phyloP scores from a whole-genome alignment of 2,329 filamentous ascomycete genomes.

The Nakataea oryzae region DNA sequence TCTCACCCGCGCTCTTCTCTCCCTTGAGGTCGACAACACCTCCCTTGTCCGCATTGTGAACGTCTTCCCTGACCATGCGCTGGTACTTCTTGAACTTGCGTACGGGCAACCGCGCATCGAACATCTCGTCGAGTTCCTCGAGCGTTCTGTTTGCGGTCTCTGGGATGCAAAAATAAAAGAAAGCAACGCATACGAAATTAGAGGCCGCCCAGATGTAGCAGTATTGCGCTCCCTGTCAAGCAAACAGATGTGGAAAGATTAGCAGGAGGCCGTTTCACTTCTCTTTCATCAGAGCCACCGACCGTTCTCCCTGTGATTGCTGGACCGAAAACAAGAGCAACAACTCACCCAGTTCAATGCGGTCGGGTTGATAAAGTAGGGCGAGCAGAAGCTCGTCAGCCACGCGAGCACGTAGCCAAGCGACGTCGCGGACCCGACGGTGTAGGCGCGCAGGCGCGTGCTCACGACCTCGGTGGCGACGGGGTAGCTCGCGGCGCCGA shows the following conservation, averaged over 20 bases:
- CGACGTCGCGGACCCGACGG: conserved; percentile 36
- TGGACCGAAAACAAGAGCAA: background rate
- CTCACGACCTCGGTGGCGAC: conserved; percentile 31
- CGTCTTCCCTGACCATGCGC: conserved; percentile 15
- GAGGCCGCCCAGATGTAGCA: conserved; percentile 30
- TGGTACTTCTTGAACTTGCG: conserved; percentile 17
- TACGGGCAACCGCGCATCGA: conserved; percentile 14
- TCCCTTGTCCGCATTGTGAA: conserved; percentile 12
- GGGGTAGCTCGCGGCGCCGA: conserved; percentile 28
- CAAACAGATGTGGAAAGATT: background rate
- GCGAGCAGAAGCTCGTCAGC: conserved; percentile 30
- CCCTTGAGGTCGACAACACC: background rate
- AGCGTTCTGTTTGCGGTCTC: conserved; percentile 19
- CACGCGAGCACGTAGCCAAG: conserved; percentile 35
- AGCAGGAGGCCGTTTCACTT: too few relatives aligned
- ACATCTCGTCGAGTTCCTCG: conserved; percentile 21
- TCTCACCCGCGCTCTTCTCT: background rate
- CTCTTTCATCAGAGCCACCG: too few relatives aligned
- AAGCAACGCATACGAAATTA: conserved; percentile 17
- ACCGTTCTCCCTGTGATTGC: too few relatives aligned
- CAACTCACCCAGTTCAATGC: conserved; percentile 24
- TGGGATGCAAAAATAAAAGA: conserved; percentile 19
- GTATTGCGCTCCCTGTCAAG: conserved; percentile 26
- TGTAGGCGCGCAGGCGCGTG: conserved; percentile 32
- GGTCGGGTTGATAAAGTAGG: conserved; percentile 34